Evolutionary conservation across 2,329 filamentous ascomycete genomes (phyloP), one percentile per base, ranked within the genome.

Genomic region (Aspergillus fructus): DNA sequence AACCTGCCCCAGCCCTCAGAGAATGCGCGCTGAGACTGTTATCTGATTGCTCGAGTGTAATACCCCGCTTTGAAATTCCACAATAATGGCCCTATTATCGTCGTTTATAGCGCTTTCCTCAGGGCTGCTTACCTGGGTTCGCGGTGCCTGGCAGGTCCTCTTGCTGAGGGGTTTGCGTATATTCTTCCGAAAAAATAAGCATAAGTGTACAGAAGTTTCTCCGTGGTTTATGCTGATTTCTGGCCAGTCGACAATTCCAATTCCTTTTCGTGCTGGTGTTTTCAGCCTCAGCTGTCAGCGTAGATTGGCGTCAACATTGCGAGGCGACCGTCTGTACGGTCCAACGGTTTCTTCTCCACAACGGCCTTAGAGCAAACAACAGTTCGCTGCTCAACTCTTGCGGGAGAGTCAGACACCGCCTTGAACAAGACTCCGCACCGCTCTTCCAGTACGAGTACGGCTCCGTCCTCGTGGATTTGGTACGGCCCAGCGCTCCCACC

Each of bases 261-360:
- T 21, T 43, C 9, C 34, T 52, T 19, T 27, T 12, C n/a, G 12
- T 37, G 33, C 19, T 21, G 33, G 33, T 19, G 23, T 40, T 53
- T 47, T 48, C 43, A 53, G 51, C 51, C 51, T 48, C 51, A 48
- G 33, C 51, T 53, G 51, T 48, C 43, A 53, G 21, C n/a, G 30
- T 23, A 19, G 45, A 34, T 51, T 45, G 49, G 43, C 42, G 46
- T 46, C 50, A 47, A 53, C 46, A 39, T 46, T 27, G 30, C 12
- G 9, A 30, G 27, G 27, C 27, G 23, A 23, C 17, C 50, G 21
- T 41, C 33, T 11, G 21, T 21, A 30, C 27, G 27, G 33, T 30
- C 23, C 33, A 46, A 53, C 50, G 51, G 42, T 12, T n/a, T 39
- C 23, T 47, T 40, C 51, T 48, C 51, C 51, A 53, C 51, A 40